These are phyloP conservation scores for Berkeleyomyces basicola DNA, from an alignment of 2,329 filamentous ascomycete species.

Conservation along the genomic window DNA sequence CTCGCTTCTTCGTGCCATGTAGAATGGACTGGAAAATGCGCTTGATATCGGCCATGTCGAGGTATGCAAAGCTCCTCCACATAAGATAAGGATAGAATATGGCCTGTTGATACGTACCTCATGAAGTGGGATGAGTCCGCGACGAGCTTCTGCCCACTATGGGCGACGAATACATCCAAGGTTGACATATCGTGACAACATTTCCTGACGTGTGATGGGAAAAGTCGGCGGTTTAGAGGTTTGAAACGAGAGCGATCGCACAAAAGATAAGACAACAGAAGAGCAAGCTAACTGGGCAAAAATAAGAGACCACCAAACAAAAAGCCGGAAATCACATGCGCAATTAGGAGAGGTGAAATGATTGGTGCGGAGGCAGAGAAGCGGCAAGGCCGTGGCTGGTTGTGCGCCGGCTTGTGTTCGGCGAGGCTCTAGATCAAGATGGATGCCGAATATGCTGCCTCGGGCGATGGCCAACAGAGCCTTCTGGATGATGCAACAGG, in stretches of 20 bases:
- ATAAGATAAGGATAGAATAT: not conserved
- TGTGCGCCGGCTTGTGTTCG: not conserved
- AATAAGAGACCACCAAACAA: not conserved
- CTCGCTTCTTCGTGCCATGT: not conserved
- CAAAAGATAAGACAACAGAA: conserved; percentile 9
- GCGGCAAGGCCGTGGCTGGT: not conserved
- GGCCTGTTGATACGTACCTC: conserved; percentile 36
- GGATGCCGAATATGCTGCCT: not conserved
- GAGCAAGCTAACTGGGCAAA: not conserved
- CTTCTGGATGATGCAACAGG: not conserved
- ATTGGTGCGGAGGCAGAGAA: not conserved
- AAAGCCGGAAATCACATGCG: not conserved
- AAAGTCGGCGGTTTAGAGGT: not conserved
- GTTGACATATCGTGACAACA: conserved; percentile 10
- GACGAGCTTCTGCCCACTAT: conserved; percentile 74
- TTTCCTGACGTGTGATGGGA: conserved; percentile 2
- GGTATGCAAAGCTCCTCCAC: not conserved
- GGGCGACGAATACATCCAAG: conserved; percentile 74
- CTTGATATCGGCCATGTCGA: not conserved
- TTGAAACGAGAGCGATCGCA: not conserved
- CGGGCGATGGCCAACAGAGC: not conserved
- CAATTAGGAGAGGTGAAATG: not conserved
- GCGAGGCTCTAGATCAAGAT: not conserved
- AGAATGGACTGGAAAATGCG: conserved; percentile 1
- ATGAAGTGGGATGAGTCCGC: conserved; percentile 60